Percentiles rank a stretch among this genome's conserved stretches.
Conservation (phyloP, 163 green algal species). For the Scenedesmus sp. region DNA sequence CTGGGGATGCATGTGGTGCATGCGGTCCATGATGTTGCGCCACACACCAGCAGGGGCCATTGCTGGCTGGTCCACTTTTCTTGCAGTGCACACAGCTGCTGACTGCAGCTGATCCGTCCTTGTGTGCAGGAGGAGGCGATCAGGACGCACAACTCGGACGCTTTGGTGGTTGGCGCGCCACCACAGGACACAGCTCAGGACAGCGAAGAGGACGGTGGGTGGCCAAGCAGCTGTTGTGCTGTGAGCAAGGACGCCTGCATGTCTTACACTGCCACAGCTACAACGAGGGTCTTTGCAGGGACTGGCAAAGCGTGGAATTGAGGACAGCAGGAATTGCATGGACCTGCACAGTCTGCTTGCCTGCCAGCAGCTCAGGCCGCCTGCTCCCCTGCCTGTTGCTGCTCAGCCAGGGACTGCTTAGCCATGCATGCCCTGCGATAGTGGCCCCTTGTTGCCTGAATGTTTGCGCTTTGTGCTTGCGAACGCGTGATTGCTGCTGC, state of each 20-base stretch:
- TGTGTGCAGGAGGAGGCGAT: conserved; percentile 41
- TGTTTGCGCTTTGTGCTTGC: not conserved
- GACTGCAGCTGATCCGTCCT: not conserved
- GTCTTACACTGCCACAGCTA: no score
- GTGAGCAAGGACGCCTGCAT: no score
- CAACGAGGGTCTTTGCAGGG: no score
- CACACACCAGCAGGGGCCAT: not conserved
- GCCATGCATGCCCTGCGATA: no score
- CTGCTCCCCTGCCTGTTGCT: no score
- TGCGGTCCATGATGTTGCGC: not conserved
- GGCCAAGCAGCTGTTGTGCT: not conserved
- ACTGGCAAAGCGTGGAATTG: no score
- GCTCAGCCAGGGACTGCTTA: no score
- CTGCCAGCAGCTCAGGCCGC: no score
- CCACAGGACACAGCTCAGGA: not conserved
- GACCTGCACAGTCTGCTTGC: no score
- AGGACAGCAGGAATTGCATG: no score
- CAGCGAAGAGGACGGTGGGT: conserved; percentile 21
- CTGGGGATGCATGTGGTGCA: not conserved
- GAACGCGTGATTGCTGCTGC: not conserved
- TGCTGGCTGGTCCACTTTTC: not conserved
- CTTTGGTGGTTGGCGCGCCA: conserved; percentile 19
- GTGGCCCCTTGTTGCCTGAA: no score
- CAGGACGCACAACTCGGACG: conserved; percentile 23
- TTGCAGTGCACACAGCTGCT: not conserved